Percentiles rank a stretch among this genome's conserved stretches.
These are phyloP conservation scores for Acarospora socialis DNA, from an alignment of 2,329 filamentous ascomycete genomes.

Conservation along the genomic window DNA sequence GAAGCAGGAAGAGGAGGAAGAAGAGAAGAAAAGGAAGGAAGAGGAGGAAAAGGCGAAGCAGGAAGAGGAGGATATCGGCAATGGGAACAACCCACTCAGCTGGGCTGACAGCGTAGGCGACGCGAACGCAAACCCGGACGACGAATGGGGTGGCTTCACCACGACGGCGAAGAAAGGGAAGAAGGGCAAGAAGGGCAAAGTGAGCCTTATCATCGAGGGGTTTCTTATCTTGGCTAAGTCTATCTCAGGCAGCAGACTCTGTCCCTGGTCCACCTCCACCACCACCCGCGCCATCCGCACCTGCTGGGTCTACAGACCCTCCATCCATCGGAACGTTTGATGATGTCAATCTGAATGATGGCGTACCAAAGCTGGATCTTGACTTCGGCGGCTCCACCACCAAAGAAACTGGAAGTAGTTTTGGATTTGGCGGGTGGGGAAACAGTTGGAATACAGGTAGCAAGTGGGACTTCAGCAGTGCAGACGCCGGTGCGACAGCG, in stretches of 20 bases:
- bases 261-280: slow-evolving; percentile 6
- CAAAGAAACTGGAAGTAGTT: slow-evolving; percentile 26
- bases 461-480: slow-evolving; percentile 31
- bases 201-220: slow-evolving; percentile 19
- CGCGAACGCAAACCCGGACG: slow-evolving; percentile 31
- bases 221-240: slow-evolving; percentile 5
- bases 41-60: slow-evolving; percentile 17
- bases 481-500: slow-evolving; percentile 18
- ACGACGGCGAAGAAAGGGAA: slow-evolving; percentile 35
- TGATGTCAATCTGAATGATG: slow-evolving; percentile 52
- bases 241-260: slow-evolving; percentile 16
- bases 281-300: slow-evolving; percentile 16
- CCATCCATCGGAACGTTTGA: slow-evolving; percentile 42
- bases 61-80: slow-evolving; percentile 17
- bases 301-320: slow-evolving; percentile 22
- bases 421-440: slow-evolving; percentile 37
- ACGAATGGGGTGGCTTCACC: slow-evolving; percentile 34
- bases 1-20: slow-evolving; percentile 17
- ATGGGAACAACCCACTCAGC: slow-evolving; percentile 23
- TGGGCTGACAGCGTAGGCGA: slow-evolving; percentile 29
- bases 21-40: slow-evolving; percentile 19
- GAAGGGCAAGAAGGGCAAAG: slow-evolving; percentile 43
- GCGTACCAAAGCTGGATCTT: slow-evolving; percentile 41
- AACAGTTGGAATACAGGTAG: slow-evolving; percentile 43
- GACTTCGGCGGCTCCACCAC: slow-evolving; percentile 36